Evolutionary conservation across 164 flowering plant species (phyloP), one percentile per base, ranked within the genome.

Genomic region (Tinospora cordifolia): DNA sequence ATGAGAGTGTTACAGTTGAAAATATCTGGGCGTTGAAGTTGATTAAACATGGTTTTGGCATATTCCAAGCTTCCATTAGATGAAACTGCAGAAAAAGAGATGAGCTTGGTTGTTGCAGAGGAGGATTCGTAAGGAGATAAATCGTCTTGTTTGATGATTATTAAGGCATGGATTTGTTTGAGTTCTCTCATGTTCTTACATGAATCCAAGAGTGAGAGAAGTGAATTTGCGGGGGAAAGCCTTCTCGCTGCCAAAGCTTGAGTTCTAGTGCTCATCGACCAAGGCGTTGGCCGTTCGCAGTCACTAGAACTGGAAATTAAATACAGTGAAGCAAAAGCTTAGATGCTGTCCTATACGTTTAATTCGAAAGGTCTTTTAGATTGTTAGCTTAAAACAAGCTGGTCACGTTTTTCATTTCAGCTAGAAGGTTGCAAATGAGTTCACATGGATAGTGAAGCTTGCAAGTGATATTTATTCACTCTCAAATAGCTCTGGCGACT

Each of bases 131-230:
- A 65, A 21, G 68, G 68, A 34, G 68, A 65, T n/a, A 65, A 65
- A 19, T 1, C 21, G 17, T 65, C 14, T 65, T 65, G 17, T 65
- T 38, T n/a, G 47, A 65, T 65, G 51, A 65, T 65, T n/a, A n/a
- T n/a, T 65, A 38, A 51, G 26, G 68, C 68, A 11, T 65, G 68
- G 6, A 65, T 38, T 65, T 65, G 68, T 19, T 39, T 65, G 22
- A 65, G 41, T 22, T 65, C 26, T 65, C 49, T 65, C 68, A 65
- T 65, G 47, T 8, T 65, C 49, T 65, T 65, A 51, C 68, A 65
- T 65, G 68, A 39, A 39, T 65, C 68, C 44, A 65, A 65, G 24
- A 39, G 68, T 26, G 68, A 39, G 6, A 65, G 24, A 9, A 65
- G 51, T 40, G 25, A 51, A 25, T 65, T 39, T 21, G 47, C 5